These are phyloP conservation scores for Chenopodium suecicum DNA, from an alignment of 148 eudicot genomes.

Conservation along the genomic window DNA sequence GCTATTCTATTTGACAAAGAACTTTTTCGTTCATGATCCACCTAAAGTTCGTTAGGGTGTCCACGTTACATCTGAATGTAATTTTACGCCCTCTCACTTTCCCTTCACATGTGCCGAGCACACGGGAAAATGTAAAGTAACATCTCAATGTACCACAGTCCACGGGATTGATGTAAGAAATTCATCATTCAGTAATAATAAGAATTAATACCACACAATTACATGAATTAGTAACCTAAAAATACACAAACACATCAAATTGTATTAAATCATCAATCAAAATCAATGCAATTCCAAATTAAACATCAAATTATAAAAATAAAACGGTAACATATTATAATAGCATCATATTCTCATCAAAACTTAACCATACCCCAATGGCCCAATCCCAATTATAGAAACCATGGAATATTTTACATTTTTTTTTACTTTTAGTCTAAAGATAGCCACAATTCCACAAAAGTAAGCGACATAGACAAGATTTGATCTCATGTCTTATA, in stretches of 20 bases:
- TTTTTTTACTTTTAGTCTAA: too few species aligned
- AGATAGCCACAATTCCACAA: not conserved
- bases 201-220: too few species aligned
- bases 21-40: too few species aligned
- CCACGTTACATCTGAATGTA: not conserved
- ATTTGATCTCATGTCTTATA: not conserved
- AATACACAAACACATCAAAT: not conserved
- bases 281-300: too few species aligned
- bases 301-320: too few species aligned
- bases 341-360: not conserved
- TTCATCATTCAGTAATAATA: too few species aligned
- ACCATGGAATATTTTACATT: not conserved
- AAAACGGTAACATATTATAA: too few species aligned
- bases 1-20: not conserved
- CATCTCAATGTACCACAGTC: not conserved
- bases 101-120: too few species aligned
- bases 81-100: too few species aligned
- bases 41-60: not conserved
- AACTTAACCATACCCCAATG: not conserved
- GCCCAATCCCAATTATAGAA: not conserved
- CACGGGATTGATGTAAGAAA: too few species aligned
- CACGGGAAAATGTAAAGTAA: not conserved
- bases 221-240: not conserved
- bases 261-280: not conserved
- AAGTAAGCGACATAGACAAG: too few species aligned